Evolutionary conservation across 1,284 basidiomycete genomes (phyloP), one percentile per base, ranked within the genome.

Genomic region (Meripilus lineatus): DNA sequence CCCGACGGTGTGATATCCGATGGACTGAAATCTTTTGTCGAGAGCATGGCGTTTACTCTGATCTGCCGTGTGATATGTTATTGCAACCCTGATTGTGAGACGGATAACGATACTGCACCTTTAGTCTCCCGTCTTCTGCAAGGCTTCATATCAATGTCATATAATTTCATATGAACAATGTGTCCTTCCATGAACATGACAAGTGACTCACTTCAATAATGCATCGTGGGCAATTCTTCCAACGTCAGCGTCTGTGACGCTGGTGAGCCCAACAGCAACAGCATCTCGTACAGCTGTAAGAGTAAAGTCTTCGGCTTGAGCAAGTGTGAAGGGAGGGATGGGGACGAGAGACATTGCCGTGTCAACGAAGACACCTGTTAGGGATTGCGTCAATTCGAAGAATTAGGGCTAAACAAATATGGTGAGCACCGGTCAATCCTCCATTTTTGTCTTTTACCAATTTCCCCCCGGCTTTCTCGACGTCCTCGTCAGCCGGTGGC

Each of bases 31-130:
- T 41, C 37, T 53, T 85, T 86, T 5, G 70, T 60, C 52, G 75
- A 63, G 1, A 75, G 85, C 89, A 93, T 92, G 28, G 84, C 69
- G 58, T 91, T 91, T 41, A 91, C 71, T 2, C 87, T 77, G 32
- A 87, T 74, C 81, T 89, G 42, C 7, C 35, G n/a, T 38, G 39
- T 22, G 22, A 10, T 24, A 14, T 18, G 34, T 10, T n/a, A n/a
- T n/a, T n/a, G n/a, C n/a, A n/a, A n/a, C n/a, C n/a, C n/a, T n/a
- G n/a, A n/a, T n/a, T 13, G 36, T 1, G 39, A 30, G 26, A 30
- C 35, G 21, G 4, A 42, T 18, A 24, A 20, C 42, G 3, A 1
- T 7, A 63, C 77, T 30, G 45, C 50, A 85, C 86, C n/a, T 83
- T 81, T 26, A 91, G 65, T 7, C 39, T 38, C 3, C 50, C 52